Base-by-base conservation (phyloP, 1,284 basidiomycete species). In the Fomitopsis palustris region DNA sequence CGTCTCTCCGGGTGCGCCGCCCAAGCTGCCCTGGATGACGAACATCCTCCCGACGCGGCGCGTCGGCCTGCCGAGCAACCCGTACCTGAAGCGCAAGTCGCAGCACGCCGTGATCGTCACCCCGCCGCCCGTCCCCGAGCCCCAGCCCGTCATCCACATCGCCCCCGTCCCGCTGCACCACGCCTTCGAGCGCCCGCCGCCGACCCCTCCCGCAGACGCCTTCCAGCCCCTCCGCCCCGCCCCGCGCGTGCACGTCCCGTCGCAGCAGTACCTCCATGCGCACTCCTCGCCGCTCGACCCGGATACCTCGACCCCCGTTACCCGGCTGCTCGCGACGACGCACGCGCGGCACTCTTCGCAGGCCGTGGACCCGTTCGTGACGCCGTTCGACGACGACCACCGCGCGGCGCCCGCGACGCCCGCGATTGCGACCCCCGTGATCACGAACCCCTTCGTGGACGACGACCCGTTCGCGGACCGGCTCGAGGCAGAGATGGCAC, bases 381-480 rank as follows among this genome's bases (percentile, higher is more conserved):
- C 88, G 58, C 89, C 90, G 12, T 92, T 91, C 73, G 90, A 92
- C 70, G 89, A 90, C 67, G 84, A 88, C 67, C 47, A 71, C 60
- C 57, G 62, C 42, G 67, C 31, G n/a, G 3, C 31, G 49, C 49
- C 5, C 49, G 6, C 25, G n/a, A 47, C 21, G 45, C 25, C 62
- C 55, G 53, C 21, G 21, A 23, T 21, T 21, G 21, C 49, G 16
- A 49, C 43, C 29, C 27, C 49, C 47, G 51, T 38, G 55, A 29
- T 19, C 55, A 56, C 38, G 25, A 53, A 59, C 45, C 56, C 56
- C 33, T 61, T 60, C 61, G 58, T 63, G 61, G 66, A 57, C 49
- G 33, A 52, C 19, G 49, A 52, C 31, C 49, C 49, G 19, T 52
- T 52, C 49, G 49, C 12, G 49, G 49, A 52, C 49, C 14, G 31